Conservation (phyloP, 352 stramenopile species). For the Globisporangium irregulare region DNA sequence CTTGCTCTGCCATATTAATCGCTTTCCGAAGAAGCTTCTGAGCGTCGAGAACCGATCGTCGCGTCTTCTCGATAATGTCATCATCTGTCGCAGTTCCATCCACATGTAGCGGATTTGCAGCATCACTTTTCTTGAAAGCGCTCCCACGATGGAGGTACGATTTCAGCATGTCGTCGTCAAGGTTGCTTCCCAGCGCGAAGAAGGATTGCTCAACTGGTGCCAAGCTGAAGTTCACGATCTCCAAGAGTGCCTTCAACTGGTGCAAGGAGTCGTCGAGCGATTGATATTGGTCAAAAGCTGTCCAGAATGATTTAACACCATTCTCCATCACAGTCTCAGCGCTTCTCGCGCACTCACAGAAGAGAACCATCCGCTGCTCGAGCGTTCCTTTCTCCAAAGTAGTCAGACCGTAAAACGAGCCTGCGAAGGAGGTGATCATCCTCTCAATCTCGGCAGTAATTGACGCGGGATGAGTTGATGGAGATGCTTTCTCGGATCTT, state of each 20-base stretch:
- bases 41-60: slow-evolving; percentile 53
- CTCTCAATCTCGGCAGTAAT: slow-evolving; percentile 45
- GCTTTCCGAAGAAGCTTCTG: slow-evolving; percentile 69
- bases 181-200: slow-evolving; percentile 64
- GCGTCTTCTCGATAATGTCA: slow-evolving; percentile 59
- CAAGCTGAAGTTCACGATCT: slow-evolving; percentile 62
- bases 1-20: slow-evolving; percentile 61
- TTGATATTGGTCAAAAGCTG: slow-evolving; percentile 68
- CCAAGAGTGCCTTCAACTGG: slow-evolving; percentile 74
- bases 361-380: slow-evolving; percentile 46
- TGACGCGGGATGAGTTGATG: slow-evolving; percentile 24
- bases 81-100: slow-evolving; percentile 22
- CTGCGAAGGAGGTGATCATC: slow-evolving; percentile 49
- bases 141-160: slow-evolving; percentile 5
- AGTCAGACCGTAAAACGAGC: slow-evolving; percentile 65
- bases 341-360: slow-evolving; percentile 40
- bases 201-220: slow-evolving; percentile 67
- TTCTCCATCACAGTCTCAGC: slow-evolving; percentile 50
- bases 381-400: slow-evolving; percentile 57
- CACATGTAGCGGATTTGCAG: background rate
- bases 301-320: slow-evolving; percentile 54
- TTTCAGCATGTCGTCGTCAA: slow-evolving; percentile 68
- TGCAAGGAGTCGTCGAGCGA: slow-evolving; percentile 67
- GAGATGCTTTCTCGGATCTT: slow-evolving; percentile 16
- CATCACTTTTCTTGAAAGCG: slow-evolving; percentile 8